A percentile compares a stretch with the other conserved stretches of the same genome.
phyloP scores from a whole-genome alignment of 169 alveolate genomes.

The Nephromyces sp. region DNA sequence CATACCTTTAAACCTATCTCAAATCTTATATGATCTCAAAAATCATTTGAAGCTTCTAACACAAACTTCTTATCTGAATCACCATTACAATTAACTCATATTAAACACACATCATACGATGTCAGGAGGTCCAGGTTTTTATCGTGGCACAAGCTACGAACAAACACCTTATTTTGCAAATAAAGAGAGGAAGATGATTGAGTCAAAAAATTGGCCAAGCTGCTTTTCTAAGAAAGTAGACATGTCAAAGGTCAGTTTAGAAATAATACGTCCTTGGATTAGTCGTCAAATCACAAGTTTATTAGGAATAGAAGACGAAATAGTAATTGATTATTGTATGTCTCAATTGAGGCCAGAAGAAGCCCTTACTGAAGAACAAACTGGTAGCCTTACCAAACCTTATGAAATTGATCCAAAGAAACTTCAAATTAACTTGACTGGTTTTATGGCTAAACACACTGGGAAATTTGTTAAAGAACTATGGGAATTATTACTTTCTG shows the following conservation, averaged over 20 bases:
- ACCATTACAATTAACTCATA: too few relatives aligned
- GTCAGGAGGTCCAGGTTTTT: conserved; percentile 38
- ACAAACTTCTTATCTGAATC: too few relatives aligned
- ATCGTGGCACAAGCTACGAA: conserved; percentile 35
- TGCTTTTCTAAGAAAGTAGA: conserved; percentile 27
- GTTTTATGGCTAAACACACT: conserved; percentile 38
- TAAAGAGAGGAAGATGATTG: conserved; percentile 34
- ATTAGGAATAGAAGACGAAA: conserved; percentile 45
- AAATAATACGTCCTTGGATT: conserved; percentile 40
- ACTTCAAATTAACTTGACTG: conserved; percentile 32
- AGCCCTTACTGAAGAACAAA: conserved; percentile 20
- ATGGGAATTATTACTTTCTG: conserved; percentile 41
- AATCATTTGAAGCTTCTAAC: too few relatives aligned
- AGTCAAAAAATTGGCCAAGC: conserved; percentile 37
- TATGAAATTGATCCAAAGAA: conserved; percentile 35
- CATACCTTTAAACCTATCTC: too few relatives aligned
- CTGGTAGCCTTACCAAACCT: background rate
- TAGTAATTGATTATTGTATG: conserved; percentile 28
- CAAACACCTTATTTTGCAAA: conserved; percentile 44
- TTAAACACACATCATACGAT: too few relatives aligned
- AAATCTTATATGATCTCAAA: too few relatives aligned
- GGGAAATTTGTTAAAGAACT: conserved; percentile 34
- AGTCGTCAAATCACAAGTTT: conserved; percentile 27
- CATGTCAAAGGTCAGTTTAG: conserved; percentile 35
- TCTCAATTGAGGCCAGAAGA: conserved; percentile 35